Conservation (phyloP, 2,329 filamentous ascomycete species). For the Aspergillus tubingensis region DNA sequence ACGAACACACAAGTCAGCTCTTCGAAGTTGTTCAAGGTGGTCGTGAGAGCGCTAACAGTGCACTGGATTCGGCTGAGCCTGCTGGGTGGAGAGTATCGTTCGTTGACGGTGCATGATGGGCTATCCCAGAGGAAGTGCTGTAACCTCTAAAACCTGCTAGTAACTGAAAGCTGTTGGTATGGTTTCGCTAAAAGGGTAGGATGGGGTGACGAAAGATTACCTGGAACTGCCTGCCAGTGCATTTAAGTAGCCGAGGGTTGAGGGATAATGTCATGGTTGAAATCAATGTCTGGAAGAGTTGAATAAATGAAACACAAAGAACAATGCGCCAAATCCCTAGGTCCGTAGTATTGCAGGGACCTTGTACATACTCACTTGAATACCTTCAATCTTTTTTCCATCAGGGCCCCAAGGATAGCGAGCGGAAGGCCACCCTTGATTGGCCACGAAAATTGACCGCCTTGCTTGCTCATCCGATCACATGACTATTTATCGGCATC, state of each 20-base stretch:
- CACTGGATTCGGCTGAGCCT: background rate
- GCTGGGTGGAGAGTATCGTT: background rate
- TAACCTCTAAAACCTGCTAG: background rate
- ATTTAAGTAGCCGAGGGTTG: conserved; percentile 3
- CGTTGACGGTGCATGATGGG: conserved; percentile 7
- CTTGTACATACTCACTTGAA: background rate
- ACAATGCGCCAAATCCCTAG: background rate
- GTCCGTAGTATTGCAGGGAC: background rate
- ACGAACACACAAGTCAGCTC: background rate
- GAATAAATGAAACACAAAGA: background rate
- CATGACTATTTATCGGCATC: background rate
- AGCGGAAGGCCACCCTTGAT: background rate
- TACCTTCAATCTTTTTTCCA: background rate
- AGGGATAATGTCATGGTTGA: conserved; percentile 12
- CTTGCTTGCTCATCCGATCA: background rate
- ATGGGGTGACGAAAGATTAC: conserved; percentile 5
- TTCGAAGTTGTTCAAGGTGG: background rate
- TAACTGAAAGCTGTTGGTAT: background rate
- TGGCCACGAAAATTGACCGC: background rate
- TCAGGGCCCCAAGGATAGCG: background rate
- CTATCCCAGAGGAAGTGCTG: background rate
- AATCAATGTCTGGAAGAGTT: background rate
- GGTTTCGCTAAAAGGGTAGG: background rate
- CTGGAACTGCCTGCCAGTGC: conserved; percentile 14
- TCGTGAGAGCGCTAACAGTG: background rate